Conservation (phyloP, 371 early-diverging fungal species). For the Choanephora cucurbitarum region DNA sequence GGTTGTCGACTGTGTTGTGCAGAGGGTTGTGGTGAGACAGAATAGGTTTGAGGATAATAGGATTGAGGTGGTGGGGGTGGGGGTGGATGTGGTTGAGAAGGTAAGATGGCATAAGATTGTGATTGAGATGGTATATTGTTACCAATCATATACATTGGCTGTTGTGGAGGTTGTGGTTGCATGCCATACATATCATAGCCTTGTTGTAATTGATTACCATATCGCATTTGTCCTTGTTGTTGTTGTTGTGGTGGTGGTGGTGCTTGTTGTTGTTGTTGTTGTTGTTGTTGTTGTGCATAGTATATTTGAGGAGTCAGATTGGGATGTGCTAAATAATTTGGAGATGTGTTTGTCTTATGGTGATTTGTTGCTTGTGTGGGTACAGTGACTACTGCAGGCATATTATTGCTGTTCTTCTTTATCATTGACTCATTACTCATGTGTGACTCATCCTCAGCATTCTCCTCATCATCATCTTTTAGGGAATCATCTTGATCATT, state of each 20-base stretch:
- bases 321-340: background rate
- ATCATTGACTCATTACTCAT: constrained; percentile 3
- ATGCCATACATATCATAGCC: constrained; percentile 44
- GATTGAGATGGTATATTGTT: constrained; percentile 14
- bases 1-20: constrained; percentile 22
- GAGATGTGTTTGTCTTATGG: constrained; percentile 13
- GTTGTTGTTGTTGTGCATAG: constrained; percentile 19
- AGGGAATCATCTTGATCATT: constrained; percentile 25
- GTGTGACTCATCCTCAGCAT: constrained; percentile 15
- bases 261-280: constrained; percentile 14
- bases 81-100: constrained; percentile 9
- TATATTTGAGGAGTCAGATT: constrained; percentile 7
- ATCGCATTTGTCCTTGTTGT: constrained; percentile 12
- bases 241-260: constrained; percentile 20
- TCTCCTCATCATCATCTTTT: constrained; percentile 24
- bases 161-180: constrained; percentile 18
- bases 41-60: constrained; percentile 12
- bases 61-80: constrained; percentile 17
- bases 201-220: constrained; percentile 12
- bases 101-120: constrained; percentile 11
- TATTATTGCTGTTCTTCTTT: constrained; percentile 18
- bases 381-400: constrained; percentile 22
- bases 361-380: constrained; percentile 22
- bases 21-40: constrained; percentile 22
- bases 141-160: constrained; percentile 13